A percentile compares a stretch with the other conserved stretches of the same genome.
Evolutionary conservation across 768 basidiomycete genomes (phyloP).

Genomic region (Suillus subluteus): DNA sequence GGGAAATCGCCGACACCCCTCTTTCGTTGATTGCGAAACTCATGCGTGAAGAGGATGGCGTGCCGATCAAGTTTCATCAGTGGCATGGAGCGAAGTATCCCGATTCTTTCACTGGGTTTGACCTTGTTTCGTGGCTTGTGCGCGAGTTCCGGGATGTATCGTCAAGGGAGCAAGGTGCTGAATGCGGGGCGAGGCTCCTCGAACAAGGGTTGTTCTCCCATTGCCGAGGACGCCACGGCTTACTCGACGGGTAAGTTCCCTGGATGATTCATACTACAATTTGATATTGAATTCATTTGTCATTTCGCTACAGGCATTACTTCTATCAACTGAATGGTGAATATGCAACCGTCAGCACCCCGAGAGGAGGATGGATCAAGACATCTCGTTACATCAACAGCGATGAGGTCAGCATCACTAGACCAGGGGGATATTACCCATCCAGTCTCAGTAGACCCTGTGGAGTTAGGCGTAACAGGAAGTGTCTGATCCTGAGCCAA

Average conservation of each 20-base stretch:
- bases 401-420: slow-evolving; percentile 35
- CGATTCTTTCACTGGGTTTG: slow-evolving; percentile 87
- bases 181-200: slow-evolving; percentile 76
- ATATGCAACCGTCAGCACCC: slow-evolving; percentile 70
- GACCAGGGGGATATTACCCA: slow-evolving; percentile 37
- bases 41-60: slow-evolving; percentile 85
- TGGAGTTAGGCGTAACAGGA: slow-evolving; percentile 52
- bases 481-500: slow-evolving; percentile 77
- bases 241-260: slow-evolving; percentile 78
- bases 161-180: slow-evolving; percentile 75
- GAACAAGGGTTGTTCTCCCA: slow-evolving; percentile 89
- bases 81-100: slow-evolving; percentile 80
- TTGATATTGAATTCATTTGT: slow-evolving; percentile 5
- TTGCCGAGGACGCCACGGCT: slow-evolving; percentile 75
- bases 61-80: slow-evolving; percentile 80
- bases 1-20: slow-evolving; percentile 69
- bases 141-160: slow-evolving; percentile 89
- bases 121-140: slow-evolving; percentile 91
- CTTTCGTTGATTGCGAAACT: slow-evolving; percentile 71
- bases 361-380: slow-evolving; percentile 72
- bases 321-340: slow-evolving; percentile 85
- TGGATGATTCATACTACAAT: neutral
- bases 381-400: slow-evolving; percentile 44
- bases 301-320: slow-evolving; percentile 63
- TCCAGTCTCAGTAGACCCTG: slow-evolving; percentile 39